Evolutionary conservation across 208 protist species (phyloP), one percentile per base, ranked within the genome.

Genomic region (Acanthamoeba healyi): DNA sequence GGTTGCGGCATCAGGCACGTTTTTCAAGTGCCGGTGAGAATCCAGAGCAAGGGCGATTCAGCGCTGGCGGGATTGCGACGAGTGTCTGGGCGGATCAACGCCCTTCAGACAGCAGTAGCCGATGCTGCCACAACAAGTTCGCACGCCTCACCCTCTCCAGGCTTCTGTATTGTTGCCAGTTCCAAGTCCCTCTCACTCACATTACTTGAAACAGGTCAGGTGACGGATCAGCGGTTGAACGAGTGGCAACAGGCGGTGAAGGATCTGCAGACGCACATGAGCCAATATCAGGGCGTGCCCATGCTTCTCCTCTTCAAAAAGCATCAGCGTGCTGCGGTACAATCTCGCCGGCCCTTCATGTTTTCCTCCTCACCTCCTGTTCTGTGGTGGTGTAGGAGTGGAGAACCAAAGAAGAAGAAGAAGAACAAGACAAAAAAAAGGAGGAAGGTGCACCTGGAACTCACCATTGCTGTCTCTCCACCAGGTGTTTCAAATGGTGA

Each of bases 231-330:
- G 65, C 12, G 1, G 14, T 17, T 74, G n/a, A 2, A 38, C 7
- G 65, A 29, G 26, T 74, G 65, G 65, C 9, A 34, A 29, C 2
- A 26, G 15, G 38, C n/a, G 36, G 17, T 74, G 36, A 14, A 74
- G 36, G 36, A 74, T 10, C 65, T 74, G 65, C 12, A 14, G n/a
- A 74, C 6, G 65, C 65, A 74, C 65, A 29, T 74, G 65, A 17
- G 3, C n/a, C n/a, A 74, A 17, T 74, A 29, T 29, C 65, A 74
- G 32, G 65, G 65, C 65, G 65, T 74, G n/a, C 65, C 65, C 32
- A 74, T 74, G 65, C 65, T 74, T 29, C n/a, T 14, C 65, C 65
- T 74, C 65, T 74, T 74, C 65, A 74, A 74, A 29, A 74, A 74
- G 65, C n/a, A 40, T 4, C 65, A 38, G 36, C 65, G 65, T 29